Conservation (phyloP, 1,284 basidiomycete genomes). For the Megacollybia platyphylla region DNA sequence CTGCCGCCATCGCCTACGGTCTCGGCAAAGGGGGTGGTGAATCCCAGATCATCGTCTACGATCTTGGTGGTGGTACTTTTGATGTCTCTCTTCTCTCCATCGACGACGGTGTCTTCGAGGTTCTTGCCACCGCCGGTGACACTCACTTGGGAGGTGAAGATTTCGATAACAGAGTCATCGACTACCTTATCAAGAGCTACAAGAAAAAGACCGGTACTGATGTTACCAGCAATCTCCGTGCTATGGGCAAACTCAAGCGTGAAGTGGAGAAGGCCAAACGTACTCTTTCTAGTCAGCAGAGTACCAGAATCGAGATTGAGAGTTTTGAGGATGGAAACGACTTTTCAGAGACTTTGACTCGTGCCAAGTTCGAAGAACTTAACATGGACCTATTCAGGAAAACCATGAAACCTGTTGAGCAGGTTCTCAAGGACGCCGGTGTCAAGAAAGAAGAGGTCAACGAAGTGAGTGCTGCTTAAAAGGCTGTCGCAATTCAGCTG, state of each 20-base stretch:
- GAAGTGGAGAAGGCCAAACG: conserved; percentile 99
- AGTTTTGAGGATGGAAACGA: conserved; percentile 95
- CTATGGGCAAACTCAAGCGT: conserved; percentile 94
- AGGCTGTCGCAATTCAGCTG: neutral
- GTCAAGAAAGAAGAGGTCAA: conserved; percentile 97
- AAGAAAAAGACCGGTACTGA: conserved; percentile 94
- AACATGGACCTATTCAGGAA: conserved; percentile 99
- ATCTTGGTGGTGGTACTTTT: conserved; percentile 97
- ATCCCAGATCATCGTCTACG: conserved; percentile 95
- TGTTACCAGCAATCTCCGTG: conserved; percentile 76
- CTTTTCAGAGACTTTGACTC: conserved; percentile 92
- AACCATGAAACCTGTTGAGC: conserved; percentile 99
- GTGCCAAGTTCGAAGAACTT: conserved; percentile 97
- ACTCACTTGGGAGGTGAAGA: conserved; percentile 99
- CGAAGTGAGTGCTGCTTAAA: conserved; percentile 42
- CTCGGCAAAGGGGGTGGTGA: conserved; percentile 93
- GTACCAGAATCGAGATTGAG: conserved; percentile 82
- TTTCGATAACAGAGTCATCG: conserved; percentile 94
- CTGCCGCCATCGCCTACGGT: conserved; percentile 96
- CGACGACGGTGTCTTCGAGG: conserved; percentile 97
- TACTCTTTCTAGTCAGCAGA: conserved; percentile 85
- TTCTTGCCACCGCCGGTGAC: conserved; percentile 95
- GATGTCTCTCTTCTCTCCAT: conserved; percentile 97
- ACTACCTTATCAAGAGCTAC: conserved; percentile 87
- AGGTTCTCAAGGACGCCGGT: conserved; percentile 94